A percentile compares a stretch with the other conserved stretches of the same genome.
phyloP scores from a whole-genome alignment of 2,329 filamentous ascomycete genomes.

The Seiridium unicorne region DNA sequence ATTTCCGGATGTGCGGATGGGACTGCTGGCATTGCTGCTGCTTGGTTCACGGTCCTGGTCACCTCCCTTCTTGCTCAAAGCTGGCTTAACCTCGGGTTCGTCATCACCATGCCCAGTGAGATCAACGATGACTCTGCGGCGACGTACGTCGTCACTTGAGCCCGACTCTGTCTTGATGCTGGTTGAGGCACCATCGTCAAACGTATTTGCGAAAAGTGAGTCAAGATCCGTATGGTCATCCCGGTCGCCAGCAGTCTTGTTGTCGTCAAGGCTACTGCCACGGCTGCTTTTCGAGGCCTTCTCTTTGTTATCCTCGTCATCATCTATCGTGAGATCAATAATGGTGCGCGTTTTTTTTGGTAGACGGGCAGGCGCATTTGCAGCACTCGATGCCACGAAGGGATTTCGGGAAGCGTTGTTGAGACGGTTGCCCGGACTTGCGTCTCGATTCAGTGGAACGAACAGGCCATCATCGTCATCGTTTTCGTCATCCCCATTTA shows the following conservation, averaged over 20 bases:
- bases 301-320: slow-evolving; percentile 5
- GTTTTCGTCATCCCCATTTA: not conserved
- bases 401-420: not conserved
- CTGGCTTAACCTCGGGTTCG: too few species aligned
- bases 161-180: not conserved
- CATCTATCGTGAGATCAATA: slow-evolving; percentile 2
- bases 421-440: not conserved
- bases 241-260: not conserved
- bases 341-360: not conserved
- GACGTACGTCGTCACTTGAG: not conserved
- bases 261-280: not conserved
- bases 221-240: not conserved
- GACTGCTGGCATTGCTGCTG: too few species aligned
- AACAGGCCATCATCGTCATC: not conserved
- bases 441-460: not conserved
- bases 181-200: not conserved
- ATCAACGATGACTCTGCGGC: slow-evolving; percentile 1
- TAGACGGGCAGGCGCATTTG: too few species aligned
- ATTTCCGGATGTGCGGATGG: too few species aligned
- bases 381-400: not conserved
- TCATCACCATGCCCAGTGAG: not conserved
- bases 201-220: not conserved
- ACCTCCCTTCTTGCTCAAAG: too few species aligned
- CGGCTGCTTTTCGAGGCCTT: too few species aligned
- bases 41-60: too few species aligned